phyloP scores from a whole-genome alignment of 768 basidiomycete genomes.

The Leccinum boreale region DNA sequence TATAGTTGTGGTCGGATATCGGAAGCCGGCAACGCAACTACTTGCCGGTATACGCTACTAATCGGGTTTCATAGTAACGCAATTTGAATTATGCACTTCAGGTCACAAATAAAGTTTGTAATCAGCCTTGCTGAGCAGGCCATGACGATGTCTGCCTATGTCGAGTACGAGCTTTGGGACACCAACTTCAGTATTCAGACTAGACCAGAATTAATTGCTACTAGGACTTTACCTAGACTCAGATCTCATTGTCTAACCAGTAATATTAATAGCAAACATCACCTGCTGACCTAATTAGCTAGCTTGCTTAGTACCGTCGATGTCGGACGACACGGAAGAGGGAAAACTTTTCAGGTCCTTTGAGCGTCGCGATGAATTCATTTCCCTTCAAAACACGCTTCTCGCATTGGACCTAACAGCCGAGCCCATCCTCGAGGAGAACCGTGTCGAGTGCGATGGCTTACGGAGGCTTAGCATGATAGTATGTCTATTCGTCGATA shows the following conservation, averaged over 20 bases:
- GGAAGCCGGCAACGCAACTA: no score
- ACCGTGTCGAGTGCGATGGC: conserved; percentile 38
- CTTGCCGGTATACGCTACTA: no score
- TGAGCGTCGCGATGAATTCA: conserved; percentile 60
- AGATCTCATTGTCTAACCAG: no score
- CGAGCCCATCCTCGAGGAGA: conserved; percentile 43
- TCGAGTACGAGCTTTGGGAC: background rate
- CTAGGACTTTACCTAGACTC: background rate
- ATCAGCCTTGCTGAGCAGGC: background rate
- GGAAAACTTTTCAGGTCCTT: conserved; percentile 51
- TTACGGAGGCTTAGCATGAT: conserved; percentile 46
- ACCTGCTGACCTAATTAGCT: conserved; percentile 20
- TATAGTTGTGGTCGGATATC: no score
- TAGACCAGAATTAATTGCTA: background rate
- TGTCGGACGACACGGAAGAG: conserved; percentile 43
- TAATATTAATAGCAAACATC: background rate
- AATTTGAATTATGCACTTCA: no score
- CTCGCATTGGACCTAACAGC: conserved; percentile 45
- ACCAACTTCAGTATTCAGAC: background rate
- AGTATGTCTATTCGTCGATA: conserved; percentile 39
- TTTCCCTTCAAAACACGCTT: conserved; percentile 47
- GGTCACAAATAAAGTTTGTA: background rate
- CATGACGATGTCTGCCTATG: background rate
- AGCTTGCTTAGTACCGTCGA: conserved; percentile 7
- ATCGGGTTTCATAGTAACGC: no score